Conservation (phyloP, 1,139 yeast species). For the Eremothecium coryli region DNA sequence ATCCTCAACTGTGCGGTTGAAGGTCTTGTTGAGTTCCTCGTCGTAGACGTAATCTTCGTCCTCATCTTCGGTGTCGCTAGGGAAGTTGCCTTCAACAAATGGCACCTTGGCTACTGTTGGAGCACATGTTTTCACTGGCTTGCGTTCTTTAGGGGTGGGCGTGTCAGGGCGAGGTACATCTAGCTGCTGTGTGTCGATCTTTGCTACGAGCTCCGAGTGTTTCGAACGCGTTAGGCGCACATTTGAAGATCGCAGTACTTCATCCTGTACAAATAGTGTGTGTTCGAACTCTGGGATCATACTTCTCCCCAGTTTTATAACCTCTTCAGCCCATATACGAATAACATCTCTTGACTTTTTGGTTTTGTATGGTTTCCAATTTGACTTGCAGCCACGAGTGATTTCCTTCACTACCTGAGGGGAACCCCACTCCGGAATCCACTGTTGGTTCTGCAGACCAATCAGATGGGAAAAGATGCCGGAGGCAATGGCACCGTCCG, state of each 20-base stretch:
- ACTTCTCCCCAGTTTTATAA: conserved; percentile 54
- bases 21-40: conserved; percentile 31
- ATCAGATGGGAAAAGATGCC: conserved; percentile 74
- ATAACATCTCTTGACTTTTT: conserved; percentile 36
- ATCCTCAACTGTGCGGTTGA: conserved; percentile 32
- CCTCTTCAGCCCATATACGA: conserved; percentile 58
- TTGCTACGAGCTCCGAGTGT: conserved; percentile 7
- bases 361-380: conserved; percentile 52
- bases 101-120: conserved; percentile 18
- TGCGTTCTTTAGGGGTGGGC: conserved; percentile 10
- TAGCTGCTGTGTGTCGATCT: conserved; percentile 5
- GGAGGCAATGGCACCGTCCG: conserved; percentile 73
- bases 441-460: conserved; percentile 49
- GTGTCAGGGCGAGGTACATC: conserved; percentile 12
- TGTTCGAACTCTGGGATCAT: conserved; percentile 47
- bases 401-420: conserved; percentile 57
- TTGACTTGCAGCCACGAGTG: conserved; percentile 58
- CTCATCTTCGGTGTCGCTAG: conserved; percentile 27
- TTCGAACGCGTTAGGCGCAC: conserved; percentile 10
- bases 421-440: conserved; percentile 60
- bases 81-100: conserved; percentile 23
- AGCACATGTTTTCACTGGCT: conserved; percentile 2
- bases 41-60: conserved; percentile 31
- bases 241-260: conserved; percentile 6
- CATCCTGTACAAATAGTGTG: conserved; percentile 16